Conservation (phyloP, 176 grass and related monocot species). For the Cenchrus americanus region DNA sequence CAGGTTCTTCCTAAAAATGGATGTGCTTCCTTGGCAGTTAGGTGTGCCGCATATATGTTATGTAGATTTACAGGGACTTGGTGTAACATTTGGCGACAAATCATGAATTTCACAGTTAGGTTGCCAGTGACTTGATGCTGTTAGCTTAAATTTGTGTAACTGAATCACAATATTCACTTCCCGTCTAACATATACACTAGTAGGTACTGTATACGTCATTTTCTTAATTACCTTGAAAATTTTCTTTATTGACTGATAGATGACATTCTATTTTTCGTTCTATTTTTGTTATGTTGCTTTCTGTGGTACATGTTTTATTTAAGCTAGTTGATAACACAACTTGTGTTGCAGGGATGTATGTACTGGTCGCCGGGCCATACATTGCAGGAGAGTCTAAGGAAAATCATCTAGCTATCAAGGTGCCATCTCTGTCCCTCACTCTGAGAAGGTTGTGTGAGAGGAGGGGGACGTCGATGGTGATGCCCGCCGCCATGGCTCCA, state of each 20-base stretch:
- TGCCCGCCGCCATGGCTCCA: no score
- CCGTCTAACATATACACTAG: neutral
- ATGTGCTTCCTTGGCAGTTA: neutral
- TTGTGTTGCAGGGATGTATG: conserved; percentile 74
- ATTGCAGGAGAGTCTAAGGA: no score
- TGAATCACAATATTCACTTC: neutral
- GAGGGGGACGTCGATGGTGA: no score
- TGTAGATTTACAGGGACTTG: neutral
- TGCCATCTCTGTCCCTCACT: no score
- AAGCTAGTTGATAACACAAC: neutral
- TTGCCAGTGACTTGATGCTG: neutral
- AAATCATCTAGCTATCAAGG: no score
- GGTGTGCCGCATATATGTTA: neutral
- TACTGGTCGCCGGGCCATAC: conserved; percentile 78
- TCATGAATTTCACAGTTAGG: no score
- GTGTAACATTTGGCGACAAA: neutral
- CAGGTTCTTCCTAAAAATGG: neutral
- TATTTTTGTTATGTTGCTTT: neutral
- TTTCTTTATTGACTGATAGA: no score
- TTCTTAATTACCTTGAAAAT: conserved; percentile 19
- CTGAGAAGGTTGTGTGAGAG: no score
- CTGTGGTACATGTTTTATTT: conserved; percentile 6
- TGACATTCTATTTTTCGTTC: neutral
- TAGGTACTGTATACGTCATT: neutral
- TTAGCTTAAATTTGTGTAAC: neutral